Percentiles rank a stretch among this genome's conserved stretches.
phyloP scores from a whole-genome alignment of 768 basidiomycete genomes.

The Mycena alexandri region DNA sequence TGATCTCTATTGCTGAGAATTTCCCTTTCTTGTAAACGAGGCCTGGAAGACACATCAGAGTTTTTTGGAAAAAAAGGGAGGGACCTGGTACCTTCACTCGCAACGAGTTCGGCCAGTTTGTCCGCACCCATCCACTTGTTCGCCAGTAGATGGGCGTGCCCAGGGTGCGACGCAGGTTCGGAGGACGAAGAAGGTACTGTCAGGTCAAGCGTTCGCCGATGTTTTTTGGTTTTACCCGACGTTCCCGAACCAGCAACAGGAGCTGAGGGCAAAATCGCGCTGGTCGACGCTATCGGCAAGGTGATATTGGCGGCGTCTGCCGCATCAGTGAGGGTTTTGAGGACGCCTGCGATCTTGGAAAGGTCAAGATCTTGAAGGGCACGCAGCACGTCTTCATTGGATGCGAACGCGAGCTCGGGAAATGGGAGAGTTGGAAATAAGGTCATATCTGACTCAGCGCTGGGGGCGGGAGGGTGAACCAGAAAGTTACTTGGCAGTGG shows the following conservation, averaged over 20 bases:
- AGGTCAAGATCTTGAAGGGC: slow-evolving; percentile 81
- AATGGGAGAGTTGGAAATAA: slow-evolving; percentile 44
- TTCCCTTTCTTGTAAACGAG: slow-evolving; percentile 92
- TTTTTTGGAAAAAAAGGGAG: background rate
- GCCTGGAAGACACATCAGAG: slow-evolving; percentile 55
- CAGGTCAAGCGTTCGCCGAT: slow-evolving; percentile 55
- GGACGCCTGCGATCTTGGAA: slow-evolving; percentile 74
- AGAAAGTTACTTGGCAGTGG: slow-evolving; percentile 2
- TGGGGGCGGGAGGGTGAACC: background rate
- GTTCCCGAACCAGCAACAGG: slow-evolving; percentile 39
- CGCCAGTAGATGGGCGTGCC: slow-evolving; percentile 77
- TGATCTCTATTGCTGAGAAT: slow-evolving; percentile 84
- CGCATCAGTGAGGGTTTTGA: slow-evolving; percentile 72
- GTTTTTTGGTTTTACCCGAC: slow-evolving; percentile 45
- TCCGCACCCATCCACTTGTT: slow-evolving; percentile 83
- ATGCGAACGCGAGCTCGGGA: slow-evolving; percentile 59
- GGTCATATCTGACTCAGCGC: slow-evolving; percentile 24
- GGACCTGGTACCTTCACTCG: slow-evolving; percentile 66
- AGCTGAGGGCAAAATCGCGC: slow-evolving; percentile 30
- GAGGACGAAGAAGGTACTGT: slow-evolving; percentile 52
- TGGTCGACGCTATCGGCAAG: slow-evolving; percentile 38
- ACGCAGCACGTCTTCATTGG: slow-evolving; percentile 81
- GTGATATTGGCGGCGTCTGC: slow-evolving; percentile 50
- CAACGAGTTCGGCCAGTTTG: slow-evolving; percentile 77
- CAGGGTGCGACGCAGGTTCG: slow-evolving; percentile 59